Evolutionary conservation across 2,329 filamentous ascomycete genomes (phyloP).

Genomic region (Hypoxylon sp.): DNA sequence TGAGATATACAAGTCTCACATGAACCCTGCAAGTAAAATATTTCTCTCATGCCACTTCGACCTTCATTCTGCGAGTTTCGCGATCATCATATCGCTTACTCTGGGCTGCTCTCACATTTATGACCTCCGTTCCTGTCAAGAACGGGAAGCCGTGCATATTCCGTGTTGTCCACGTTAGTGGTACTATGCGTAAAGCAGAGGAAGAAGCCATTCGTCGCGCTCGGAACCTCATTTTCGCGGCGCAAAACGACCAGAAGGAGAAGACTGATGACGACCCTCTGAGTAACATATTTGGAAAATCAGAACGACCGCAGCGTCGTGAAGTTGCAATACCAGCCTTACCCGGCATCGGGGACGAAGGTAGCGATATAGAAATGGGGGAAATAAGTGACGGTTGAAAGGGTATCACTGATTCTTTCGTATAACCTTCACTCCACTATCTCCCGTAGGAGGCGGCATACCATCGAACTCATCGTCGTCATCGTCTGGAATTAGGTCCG

Average conservation of each 20-base stretch:
- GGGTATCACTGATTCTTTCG: constrained; percentile 70
- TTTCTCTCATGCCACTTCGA: constrained; percentile 90
- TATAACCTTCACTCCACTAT: constrained; percentile 79
- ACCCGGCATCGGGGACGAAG: constrained; percentile 62
- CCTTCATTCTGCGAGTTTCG: constrained; percentile 88
- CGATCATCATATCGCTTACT: constrained; percentile 87
- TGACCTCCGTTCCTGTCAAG: constrained; percentile 75
- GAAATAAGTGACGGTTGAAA: constrained; percentile 51
- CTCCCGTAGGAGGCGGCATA: constrained; percentile 61
- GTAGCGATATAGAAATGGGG: constrained; percentile 55
- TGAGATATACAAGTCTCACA: constrained; percentile 42
- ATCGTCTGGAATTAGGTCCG: constrained; percentile 54
- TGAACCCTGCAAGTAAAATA: constrained; percentile 79
- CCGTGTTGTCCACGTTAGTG: constrained; percentile 87
- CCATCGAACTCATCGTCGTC: constrained; percentile 63
- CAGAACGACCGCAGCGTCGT: constrained; percentile 42
- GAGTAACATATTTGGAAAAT: constrained; percentile 57
- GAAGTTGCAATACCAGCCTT: constrained; percentile 52
- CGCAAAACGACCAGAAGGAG: constrained; percentile 62
- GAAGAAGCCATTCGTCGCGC: constrained; percentile 88
- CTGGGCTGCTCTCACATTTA: constrained; percentile 89
- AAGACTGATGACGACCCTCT: constrained; percentile 52
- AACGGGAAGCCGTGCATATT: constrained; percentile 79
- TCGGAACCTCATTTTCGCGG: constrained; percentile 76
- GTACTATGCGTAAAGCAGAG: constrained; percentile 92